These are phyloP conservation scores for Fagopyrum tataricum DNA, from an alignment of 148 eudicot species.

Conservation along the genomic window DNA sequence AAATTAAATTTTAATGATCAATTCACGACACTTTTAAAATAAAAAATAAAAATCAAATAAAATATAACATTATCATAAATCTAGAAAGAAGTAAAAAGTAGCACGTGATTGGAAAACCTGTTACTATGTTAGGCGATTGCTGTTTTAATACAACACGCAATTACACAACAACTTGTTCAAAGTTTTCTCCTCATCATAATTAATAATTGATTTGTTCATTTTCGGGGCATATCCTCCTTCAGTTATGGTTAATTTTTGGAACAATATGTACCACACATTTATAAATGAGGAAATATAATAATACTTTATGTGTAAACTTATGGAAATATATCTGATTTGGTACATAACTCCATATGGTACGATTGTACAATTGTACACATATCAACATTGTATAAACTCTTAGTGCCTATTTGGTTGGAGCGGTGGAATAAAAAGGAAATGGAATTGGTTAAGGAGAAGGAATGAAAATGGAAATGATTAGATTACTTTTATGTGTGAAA, in stretches of 20 bases:
- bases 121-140: neutral
- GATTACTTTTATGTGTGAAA: too few species aligned
- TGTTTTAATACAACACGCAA: slow-evolving; percentile 8
- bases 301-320: neutral
- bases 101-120: neutral
- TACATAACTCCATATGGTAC: too few species aligned
- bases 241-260: neutral
- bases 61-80: neutral
- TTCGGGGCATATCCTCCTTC: neutral
- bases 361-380: too few species aligned
- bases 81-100: neutral
- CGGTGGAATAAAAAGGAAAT: too few species aligned
- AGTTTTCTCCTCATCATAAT: neutral
- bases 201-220: slow-evolving; percentile 3
- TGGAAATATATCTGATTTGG: neutral
- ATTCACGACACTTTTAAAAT: neutral
- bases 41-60: neutral
- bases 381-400: too few species aligned
- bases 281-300: neutral
- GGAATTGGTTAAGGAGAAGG: too few species aligned
- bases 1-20: too few species aligned
- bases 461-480: too few species aligned
- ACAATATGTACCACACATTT: neutral
- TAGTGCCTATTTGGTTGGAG: too few species aligned
- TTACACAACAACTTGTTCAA: slow-evolving; percentile 1